Evolutionary conservation across 805 yeast genomes (phyloP).

Genomic region (Lachancea fermentati): DNA sequence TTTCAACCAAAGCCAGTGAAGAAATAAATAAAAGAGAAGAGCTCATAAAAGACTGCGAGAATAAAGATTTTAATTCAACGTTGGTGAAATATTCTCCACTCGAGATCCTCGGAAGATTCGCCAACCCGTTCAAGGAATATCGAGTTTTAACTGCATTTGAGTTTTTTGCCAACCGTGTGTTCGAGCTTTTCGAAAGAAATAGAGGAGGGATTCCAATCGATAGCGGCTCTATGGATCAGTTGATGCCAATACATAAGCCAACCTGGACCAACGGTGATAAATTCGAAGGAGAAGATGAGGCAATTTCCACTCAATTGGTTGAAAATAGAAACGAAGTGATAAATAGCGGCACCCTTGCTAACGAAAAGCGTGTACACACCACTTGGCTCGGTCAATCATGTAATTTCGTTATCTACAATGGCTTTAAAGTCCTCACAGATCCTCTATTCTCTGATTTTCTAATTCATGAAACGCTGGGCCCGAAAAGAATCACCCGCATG

Average conservation of each 20-base stretch:
- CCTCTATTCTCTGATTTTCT: slow-evolving; percentile 71
- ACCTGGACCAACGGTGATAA: slow-evolving; percentile 29
- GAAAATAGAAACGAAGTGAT: not conserved
- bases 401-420: slow-evolving; percentile 62
- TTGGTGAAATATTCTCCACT: slow-evolving; percentile 40
- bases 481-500: slow-evolving; percentile 73
- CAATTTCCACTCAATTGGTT: not conserved
- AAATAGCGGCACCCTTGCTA: not conserved
- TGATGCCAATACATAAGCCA: slow-evolving; percentile 60
- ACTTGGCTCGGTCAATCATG: slow-evolving; percentile 97
- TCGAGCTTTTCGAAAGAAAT: slow-evolving; percentile 61
- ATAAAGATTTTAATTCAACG: slow-evolving; percentile 14
- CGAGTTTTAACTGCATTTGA: slow-evolving; percentile 86
- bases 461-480: slow-evolving; percentile 63
- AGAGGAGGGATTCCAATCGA: slow-evolving; percentile 56
- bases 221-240: slow-evolving; percentile 41
- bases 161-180: slow-evolving; percentile 64
- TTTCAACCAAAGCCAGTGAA: slow-evolving; percentile 47
- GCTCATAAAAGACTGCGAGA: slow-evolving; percentile 17
- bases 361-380: slow-evolving; percentile 25
- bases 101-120: slow-evolving; percentile 69
- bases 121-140: slow-evolving; percentile 87
- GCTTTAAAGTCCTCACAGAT: slow-evolving; percentile 76
- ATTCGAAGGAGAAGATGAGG: not conserved
- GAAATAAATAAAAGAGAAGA: slow-evolving; percentile 45